Base-by-base conservation (phyloP, 495 filamentous ascomycete species). In the Aspergillus nanangensis region DNA sequence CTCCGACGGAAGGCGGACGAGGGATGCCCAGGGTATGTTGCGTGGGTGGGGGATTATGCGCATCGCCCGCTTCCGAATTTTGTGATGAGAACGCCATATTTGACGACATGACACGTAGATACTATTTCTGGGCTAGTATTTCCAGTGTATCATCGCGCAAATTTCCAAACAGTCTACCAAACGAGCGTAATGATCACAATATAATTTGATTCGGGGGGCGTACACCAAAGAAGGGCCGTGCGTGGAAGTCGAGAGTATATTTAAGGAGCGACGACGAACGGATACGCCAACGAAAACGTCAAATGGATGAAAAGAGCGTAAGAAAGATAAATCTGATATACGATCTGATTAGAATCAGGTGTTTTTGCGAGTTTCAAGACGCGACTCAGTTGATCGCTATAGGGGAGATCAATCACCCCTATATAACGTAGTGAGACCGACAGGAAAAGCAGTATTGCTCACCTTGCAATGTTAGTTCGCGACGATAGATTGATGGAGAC, bases 1-100 rank as follows among this genome's bases (percentile, higher is more conserved):
- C 75, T 38, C 67, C 67, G 21, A 74, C 61, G 4, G 70, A 74
- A 23, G 69, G 70, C 44, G 70, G 67, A 8, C 69, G 66, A 56
- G 69, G 70, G 22, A 74, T 64, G 2, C 68, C 69, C 38, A 71
- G 40, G 20, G 52, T 59, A 70, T 68, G 58, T 46, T 62, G 57
- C 24, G 56, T 44, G 15, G 54, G 32, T 7, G 54, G 38, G 27
- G 53, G 41, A 31, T 51, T 48, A 5, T 55, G 58, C 41, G 55
- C 53, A 41, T 67, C 52, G 50, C 48, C 55, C 42, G 52, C 57
- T 47, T 58, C 54, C 25, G 57, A 52, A 41, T 52, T 60, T 14
- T 55, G 52, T 49, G 55, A 38, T 24, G 57, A 44, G 39, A 60
- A 59, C 20, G 53, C 48, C 65, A 69, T 71, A 23, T 8, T 55